Evolutionary conservation across 345 rosid species (phyloP).

Genomic region (Psidium friedrichsthalianum): DNA sequence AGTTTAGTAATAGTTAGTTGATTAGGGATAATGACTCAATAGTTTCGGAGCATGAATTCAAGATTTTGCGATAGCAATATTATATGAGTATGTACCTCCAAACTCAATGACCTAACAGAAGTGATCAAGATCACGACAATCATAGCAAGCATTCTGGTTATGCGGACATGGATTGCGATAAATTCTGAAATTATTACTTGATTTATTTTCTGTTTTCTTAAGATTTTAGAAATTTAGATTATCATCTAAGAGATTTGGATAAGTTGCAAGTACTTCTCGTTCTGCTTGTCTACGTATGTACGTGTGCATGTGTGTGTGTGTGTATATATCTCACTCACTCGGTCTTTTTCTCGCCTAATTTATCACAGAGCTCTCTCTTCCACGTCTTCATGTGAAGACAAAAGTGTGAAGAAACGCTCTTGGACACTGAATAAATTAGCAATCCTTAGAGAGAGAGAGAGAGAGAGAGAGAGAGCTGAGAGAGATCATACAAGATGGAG

Average conservation of each 20-base stretch:
- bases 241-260: neutral
- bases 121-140: neutral
- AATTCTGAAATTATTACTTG: too few species aligned
- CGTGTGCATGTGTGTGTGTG: too few species aligned
- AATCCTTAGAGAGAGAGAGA: neutral
- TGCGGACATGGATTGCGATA: neutral
- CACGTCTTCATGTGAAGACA: neutral
- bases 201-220: neutral
- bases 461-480: neutral
- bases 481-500: neutral
- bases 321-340: neutral
- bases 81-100: too few species aligned
- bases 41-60: too few species aligned
- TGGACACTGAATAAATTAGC: neutral
- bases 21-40: neutral
- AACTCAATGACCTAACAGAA: neutral
- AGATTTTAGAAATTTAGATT: neutral
- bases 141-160: too few species aligned
- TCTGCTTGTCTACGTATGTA: neutral
- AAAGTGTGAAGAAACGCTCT: neutral
- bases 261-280: neutral
- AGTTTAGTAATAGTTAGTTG: neutral
- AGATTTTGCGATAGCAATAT: neutral
- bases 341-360: neutral
- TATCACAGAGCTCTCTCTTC: neutral